phyloP scores from a whole-genome alignment of 2,329 filamentous ascomycete species.

The Cytospora schulzeri region DNA sequence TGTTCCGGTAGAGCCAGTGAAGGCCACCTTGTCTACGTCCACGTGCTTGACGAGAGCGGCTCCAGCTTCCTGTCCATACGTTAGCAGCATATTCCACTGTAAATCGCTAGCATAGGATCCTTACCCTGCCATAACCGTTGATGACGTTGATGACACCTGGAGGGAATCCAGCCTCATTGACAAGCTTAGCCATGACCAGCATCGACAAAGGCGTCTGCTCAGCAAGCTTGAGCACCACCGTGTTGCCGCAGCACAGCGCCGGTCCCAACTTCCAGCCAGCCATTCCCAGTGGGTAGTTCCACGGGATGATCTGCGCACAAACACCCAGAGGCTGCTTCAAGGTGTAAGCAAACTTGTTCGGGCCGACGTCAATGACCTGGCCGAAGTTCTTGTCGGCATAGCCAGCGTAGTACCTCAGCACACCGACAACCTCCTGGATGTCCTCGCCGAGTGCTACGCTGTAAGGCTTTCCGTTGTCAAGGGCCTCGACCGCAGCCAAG shows the following conservation, averaged over 20 bases:
- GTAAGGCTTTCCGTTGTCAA: slow-evolving; percentile 83
- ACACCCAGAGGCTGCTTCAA: slow-evolving; percentile 77
- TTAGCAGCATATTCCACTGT: neutral
- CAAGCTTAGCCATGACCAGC: slow-evolving; percentile 63
- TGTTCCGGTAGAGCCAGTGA: slow-evolving; percentile 70
- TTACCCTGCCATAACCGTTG: slow-evolving; percentile 62
- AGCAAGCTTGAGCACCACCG: slow-evolving; percentile 63
- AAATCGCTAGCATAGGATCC: neutral
- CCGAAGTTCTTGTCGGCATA: slow-evolving; percentile 81
- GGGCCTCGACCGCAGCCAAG: slow-evolving; percentile 63
- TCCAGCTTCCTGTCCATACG: slow-evolving; percentile 52
- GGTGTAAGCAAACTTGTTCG: slow-evolving; percentile 74
- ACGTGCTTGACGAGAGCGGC: slow-evolving; percentile 65
- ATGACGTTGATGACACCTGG: slow-evolving; percentile 75
- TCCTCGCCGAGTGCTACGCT: slow-evolving; percentile 65
- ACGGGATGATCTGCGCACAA: slow-evolving; percentile 75
- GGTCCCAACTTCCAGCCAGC: slow-evolving; percentile 78
- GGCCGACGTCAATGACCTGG: slow-evolving; percentile 72
- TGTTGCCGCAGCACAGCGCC: slow-evolving; percentile 65
- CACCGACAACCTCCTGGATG: slow-evolving; percentile 48
- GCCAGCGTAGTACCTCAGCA: slow-evolving; percentile 75
- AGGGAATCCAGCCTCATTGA: slow-evolving; percentile 74
- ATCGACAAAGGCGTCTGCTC: slow-evolving; percentile 67
- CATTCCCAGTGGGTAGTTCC: slow-evolving; percentile 80
- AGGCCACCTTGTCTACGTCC: slow-evolving; percentile 70